A percentile compares a stretch with the other conserved stretches of the same genome.
phyloP scores from a whole-genome alignment of 2,329 filamentous ascomycete species.

The Claviceps sp. region DNA sequence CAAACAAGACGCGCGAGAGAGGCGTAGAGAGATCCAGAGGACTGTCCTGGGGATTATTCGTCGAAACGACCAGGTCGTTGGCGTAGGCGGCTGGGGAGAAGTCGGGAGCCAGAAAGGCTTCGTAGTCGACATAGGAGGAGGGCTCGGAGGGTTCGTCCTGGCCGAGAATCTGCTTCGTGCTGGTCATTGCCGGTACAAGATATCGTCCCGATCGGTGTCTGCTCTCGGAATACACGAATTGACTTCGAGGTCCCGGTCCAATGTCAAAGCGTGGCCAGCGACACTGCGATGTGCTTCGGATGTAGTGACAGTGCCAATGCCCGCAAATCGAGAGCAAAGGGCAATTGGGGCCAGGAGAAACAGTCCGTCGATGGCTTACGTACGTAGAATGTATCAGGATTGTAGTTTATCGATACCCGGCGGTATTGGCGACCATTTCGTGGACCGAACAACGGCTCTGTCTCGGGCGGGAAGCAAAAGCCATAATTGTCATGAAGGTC shows the following conservation, averaged over 20 bases:
- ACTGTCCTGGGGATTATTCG: constrained; percentile 83
- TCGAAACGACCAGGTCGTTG: constrained; percentile 75
- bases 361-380: no score
- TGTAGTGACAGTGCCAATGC: not conserved
- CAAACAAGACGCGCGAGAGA: constrained; percentile 84
- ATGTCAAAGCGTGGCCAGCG: not conserved
- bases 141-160: constrained; percentile 36
- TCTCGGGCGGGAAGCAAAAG: no score
- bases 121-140: constrained; percentile 92
- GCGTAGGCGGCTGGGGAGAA: constrained; percentile 78
- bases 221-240: not conserved
- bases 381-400: no score
- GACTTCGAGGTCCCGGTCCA: not conserved
- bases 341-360: no score
- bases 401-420: no score
- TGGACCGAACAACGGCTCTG: no score
- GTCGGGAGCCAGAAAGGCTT: constrained; percentile 69
- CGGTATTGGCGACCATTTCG: no score
- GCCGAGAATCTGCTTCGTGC: not conserved
- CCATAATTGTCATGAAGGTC: no score
- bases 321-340: no score
- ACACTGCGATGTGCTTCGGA: not conserved
- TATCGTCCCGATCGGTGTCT: not conserved
- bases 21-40: constrained; percentile 89
- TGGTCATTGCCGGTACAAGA: not conserved